These are phyloP conservation scores for Solanum pinnatisectum DNA, from an alignment of 257 asterid species.

Conservation along the genomic window DNA sequence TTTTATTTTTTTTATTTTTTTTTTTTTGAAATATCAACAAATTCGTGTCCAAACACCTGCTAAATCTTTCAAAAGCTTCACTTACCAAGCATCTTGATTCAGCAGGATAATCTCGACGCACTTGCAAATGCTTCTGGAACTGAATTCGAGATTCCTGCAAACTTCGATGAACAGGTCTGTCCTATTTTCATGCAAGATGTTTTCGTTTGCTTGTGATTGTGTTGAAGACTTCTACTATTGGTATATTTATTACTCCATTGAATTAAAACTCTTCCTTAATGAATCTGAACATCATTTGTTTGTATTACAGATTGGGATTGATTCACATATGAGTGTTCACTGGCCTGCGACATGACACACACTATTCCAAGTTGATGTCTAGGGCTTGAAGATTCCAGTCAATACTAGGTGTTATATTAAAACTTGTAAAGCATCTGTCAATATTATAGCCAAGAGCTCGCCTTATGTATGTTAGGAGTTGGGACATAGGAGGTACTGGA, in stretches of 20 bases:
- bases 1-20: too few relatives aligned
- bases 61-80: neutral
- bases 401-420: neutral
- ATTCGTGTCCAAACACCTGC: neutral
- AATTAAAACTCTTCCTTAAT: neutral
- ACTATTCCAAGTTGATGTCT: neutral
- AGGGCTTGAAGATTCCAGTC: neutral
- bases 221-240: neutral
- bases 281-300: neutral
- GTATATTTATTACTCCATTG: neutral
- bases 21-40: neutral
- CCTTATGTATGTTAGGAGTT: neutral
- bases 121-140: slow-evolving; percentile 20
- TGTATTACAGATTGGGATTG: slow-evolving; percentile 8
- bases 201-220: neutral
- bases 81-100: neutral
- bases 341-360: slow-evolving; percentile 9
- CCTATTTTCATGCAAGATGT: neutral
- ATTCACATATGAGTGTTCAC: slow-evolving; percentile 11
- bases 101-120: slow-evolving; percentile 24
- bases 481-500: neutral
- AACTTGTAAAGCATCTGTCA: neutral
- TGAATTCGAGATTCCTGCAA: slow-evolving; percentile 26
- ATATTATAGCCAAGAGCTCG: neutral
- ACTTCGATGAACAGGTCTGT: slow-evolving; percentile 25